These are phyloP conservation scores for Agaricus subrufescens DNA, from an alignment of 768 basidiomycete species.

Conservation along the genomic window DNA sequence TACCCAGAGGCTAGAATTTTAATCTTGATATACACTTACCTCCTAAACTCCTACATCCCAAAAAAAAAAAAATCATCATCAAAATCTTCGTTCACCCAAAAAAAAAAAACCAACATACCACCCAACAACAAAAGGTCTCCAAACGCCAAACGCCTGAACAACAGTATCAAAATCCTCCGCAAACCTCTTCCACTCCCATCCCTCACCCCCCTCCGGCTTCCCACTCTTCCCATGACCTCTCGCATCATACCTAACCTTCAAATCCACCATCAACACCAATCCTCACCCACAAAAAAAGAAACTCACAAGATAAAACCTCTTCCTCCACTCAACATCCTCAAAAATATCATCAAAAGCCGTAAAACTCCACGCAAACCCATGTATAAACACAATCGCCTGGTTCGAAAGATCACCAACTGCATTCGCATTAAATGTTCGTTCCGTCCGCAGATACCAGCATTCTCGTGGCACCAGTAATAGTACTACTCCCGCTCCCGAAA, in stretches of 20 bases:
- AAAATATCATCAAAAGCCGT: constrained; percentile 34
- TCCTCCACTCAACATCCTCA: constrained; percentile 20
- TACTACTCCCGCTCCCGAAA: too few relatives aligned
- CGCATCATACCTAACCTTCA: constrained; percentile 29
- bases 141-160: constrained; percentile 22
- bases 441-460: constrained; percentile 24
- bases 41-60: constrained; percentile 22
- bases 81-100: neutral
- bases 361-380: constrained; percentile 32
- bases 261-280: neutral
- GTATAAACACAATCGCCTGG: constrained; percentile 35
- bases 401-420: constrained; percentile 32
- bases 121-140: constrained; percentile 24
- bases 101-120: constrained; percentile 18
- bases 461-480: neutral
- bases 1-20: too few relatives aligned
- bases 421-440: constrained; percentile 32
- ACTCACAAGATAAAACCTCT: constrained; percentile 24
- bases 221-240: constrained; percentile 31
- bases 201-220: constrained; percentile 21
- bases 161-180: constrained; percentile 30
- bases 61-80: neutral
- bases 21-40: constrained; percentile 14
- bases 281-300: neutral
- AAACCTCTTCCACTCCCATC: constrained; percentile 21